Evolutionary conservation across 345 rosid species (phyloP).

Genomic region (Chamaenerion angustifolium): DNA sequence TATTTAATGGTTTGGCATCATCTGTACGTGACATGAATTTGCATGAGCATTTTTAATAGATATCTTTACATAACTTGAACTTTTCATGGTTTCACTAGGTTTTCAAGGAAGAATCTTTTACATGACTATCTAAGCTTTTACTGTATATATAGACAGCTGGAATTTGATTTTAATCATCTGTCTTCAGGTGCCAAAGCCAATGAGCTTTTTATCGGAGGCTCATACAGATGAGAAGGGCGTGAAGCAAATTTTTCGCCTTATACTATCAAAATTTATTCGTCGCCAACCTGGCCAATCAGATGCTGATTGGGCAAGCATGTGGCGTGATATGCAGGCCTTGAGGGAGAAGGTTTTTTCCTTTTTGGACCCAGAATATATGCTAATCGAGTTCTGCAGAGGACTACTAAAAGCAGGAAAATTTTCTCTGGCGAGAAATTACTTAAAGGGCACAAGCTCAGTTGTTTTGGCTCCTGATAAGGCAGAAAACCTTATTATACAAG

Average conservation of each 20-base stretch:
- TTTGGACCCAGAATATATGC: conserved; percentile 75
- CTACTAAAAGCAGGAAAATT: conserved; percentile 93
- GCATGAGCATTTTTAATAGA: no score
- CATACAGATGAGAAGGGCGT: conserved; percentile 73
- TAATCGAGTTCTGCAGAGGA: conserved; percentile 91
- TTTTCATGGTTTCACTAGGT: no score
- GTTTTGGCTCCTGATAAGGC: conserved; percentile 72
- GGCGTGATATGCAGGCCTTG: conserved; percentile 79
- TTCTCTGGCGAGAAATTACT: conserved; percentile 87
- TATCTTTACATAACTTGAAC: no score
- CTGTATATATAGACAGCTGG: background rate
- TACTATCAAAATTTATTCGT: conserved; percentile 85
- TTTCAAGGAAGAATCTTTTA: no score
- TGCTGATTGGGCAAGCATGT: conserved; percentile 98
- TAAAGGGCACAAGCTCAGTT: conserved; percentile 81
- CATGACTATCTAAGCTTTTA: background rate
- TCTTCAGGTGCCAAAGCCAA: conserved; percentile 78
- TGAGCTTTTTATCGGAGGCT: conserved; percentile 59
- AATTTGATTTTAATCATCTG: conserved; percentile 7
- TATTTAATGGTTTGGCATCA: no score
- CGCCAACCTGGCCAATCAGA: conserved; percentile 75
- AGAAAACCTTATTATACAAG: conserved; percentile 81
- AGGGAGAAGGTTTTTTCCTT: conserved; percentile 84
- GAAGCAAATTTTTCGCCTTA: conserved; percentile 82
- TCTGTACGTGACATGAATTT: no score